A percentile compares a stretch with the other conserved stretches of the same genome.
Evolutionary conservation across 2,329 filamentous ascomycete species (phyloP).

Genomic region (Domatiomyces catenatus): DNA sequence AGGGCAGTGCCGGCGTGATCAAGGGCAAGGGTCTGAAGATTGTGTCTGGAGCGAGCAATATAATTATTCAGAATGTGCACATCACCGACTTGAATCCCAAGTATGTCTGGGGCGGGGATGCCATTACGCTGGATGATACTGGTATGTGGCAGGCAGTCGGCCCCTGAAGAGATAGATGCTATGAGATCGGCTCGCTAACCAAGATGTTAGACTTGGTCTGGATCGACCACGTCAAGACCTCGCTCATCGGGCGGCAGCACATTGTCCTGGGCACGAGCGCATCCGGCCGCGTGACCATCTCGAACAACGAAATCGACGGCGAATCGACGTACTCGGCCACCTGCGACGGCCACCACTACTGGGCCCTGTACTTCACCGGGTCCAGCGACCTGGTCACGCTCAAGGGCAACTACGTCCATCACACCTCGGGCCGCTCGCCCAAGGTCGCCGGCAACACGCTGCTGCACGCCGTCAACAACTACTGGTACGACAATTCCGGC

Average conservation of each 20-base stretch:
- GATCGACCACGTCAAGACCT: slow-evolving; percentile 42
- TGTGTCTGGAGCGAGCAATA: slow-evolving; percentile 32
- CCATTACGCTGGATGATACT: slow-evolving; percentile 36
- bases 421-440: slow-evolving; percentile 41
- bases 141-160: no score
- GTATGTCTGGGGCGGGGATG: slow-evolving; percentile 47
- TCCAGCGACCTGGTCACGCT: slow-evolving; percentile 41
- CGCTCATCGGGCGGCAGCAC: slow-evolving; percentile 45
- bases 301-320: slow-evolving; percentile 46
- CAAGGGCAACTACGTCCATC: slow-evolving; percentile 47
- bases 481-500: slow-evolving; percentile 39
- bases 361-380: slow-evolving; percentile 44
- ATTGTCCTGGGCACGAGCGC: slow-evolving; percentile 42
- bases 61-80: slow-evolving; percentile 39
- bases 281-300: slow-evolving; percentile 42
- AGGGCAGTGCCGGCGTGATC: slow-evolving; percentile 39
- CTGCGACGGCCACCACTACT: slow-evolving; percentile 47
- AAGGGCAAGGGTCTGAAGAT: slow-evolving; percentile 43
- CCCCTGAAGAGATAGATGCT: no score
- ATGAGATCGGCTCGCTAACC: no score
- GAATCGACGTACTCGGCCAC: slow-evolving; percentile 38
- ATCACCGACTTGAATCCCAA: slow-evolving; percentile 42
- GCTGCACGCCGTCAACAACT: slow-evolving; percentile 49
- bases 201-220: slow-evolving; percentile 29
- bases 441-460: slow-evolving; percentile 42